Conservation (phyloP, 441 rosid species). For the Metrosideros polymorpha region DNA sequence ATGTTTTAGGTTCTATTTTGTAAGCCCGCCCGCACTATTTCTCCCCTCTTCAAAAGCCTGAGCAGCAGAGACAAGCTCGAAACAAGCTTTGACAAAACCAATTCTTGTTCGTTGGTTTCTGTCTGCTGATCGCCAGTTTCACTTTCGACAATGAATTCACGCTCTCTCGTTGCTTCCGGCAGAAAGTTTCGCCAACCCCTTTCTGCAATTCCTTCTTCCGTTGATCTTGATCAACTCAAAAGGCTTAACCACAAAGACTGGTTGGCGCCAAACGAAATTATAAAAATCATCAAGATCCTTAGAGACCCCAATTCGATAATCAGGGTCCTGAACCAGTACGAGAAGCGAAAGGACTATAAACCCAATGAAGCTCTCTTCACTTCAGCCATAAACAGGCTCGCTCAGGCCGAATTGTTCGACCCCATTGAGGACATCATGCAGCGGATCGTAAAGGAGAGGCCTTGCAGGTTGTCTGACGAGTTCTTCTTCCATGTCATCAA, state of each 20-base stretch:
- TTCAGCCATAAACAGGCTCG: constrained; percentile 40
- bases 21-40: not conserved
- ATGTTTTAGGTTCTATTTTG: not conserved
- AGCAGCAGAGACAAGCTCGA: not conserved
- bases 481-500: constrained; percentile 67
- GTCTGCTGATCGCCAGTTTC: not conserved
- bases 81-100: not conserved
- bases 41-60: not conserved
- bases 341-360: constrained; percentile 56
- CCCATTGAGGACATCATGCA: constrained; percentile 52
- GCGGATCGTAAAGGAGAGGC: constrained; percentile 22
- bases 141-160: not conserved
- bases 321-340: constrained; percentile 43
- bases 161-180: not conserved
- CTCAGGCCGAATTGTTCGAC: constrained; percentile 51
- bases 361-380: constrained; percentile 64
- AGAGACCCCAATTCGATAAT: constrained; percentile 38
- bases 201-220: constrained; percentile 1
- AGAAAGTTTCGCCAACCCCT: not conserved
- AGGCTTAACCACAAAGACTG: constrained; percentile 69
- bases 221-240: not conserved
- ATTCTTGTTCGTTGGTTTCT: not conserved
- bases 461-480: constrained; percentile 47
- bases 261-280: constrained; percentile 54
- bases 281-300: constrained; percentile 44